Conservation (phyloP, 805 yeast genomes). For the Hermanozyma aechmeae region DNA sequence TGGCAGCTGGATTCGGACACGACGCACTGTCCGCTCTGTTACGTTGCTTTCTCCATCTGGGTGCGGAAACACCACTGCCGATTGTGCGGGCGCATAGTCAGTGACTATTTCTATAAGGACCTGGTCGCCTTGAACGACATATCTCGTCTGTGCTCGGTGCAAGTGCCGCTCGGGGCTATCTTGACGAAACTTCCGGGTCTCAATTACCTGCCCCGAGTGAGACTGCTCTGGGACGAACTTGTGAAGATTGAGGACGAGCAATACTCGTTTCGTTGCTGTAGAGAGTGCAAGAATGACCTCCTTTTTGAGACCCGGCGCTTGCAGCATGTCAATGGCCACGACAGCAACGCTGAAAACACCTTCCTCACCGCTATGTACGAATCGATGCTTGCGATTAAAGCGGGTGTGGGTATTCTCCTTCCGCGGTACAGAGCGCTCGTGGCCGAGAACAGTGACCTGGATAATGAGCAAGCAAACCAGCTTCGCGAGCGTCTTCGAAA, state of each 20-base stretch:
- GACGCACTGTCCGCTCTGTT: conserved; percentile 56
- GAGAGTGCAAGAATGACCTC: conserved; percentile 54
- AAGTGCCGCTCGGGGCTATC: conserved; percentile 44
- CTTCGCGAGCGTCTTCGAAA: conserved; percentile 15
- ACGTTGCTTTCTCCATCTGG: conserved; percentile 43
- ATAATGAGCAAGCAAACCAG: conserved; percentile 10
- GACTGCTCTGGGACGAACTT: conserved; percentile 9
- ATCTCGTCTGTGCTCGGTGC: conserved; percentile 57
- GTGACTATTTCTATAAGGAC: conserved; percentile 41
- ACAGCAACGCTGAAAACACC: not conserved
- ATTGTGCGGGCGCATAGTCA: conserved; percentile 74
- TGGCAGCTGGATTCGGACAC: conserved; percentile 51
- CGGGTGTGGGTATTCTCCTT: conserved; percentile 13
- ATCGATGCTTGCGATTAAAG: conserved; percentile 13
- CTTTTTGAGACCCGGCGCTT: no score
- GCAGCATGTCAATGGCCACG: no score
- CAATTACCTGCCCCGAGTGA: conserved; percentile 21
- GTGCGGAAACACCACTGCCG: conserved; percentile 86
- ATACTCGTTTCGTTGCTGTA: conserved; percentile 51
- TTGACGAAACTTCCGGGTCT: conserved; percentile 27
- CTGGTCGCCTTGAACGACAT: conserved; percentile 14
- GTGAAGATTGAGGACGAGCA: conserved; percentile 6
- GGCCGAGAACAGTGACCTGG: conserved; percentile 5
- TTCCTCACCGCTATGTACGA: conserved; percentile 8
- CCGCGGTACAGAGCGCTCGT: conserved; percentile 13